A percentile compares a stretch with the other conserved stretches of the same genome.
Evolutionary conservation across 371 early-diverging fungal genomes (phyloP).

Genomic region (Apophysomyces sp.): DNA sequence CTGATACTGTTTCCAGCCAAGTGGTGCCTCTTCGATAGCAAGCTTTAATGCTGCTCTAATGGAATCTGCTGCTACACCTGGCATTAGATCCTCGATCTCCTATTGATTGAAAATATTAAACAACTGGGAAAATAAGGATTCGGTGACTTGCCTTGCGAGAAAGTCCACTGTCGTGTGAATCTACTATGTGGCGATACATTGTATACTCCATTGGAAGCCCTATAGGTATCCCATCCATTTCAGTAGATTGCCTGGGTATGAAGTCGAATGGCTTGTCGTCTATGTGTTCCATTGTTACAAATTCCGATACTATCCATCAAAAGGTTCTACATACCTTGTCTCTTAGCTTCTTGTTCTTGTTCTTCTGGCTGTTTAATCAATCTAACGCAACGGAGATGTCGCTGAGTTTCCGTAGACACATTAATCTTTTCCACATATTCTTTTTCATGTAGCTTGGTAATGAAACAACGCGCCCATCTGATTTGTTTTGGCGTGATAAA

Average conservation of each 20-base stretch:
- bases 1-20: neutral
- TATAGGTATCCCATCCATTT: neutral
- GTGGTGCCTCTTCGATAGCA: neutral
- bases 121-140: neutral
- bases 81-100: neutral
- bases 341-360: neutral
- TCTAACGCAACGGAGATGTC: neutral
- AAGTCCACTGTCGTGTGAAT: neutral
- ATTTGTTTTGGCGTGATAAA: conserved; percentile 8
- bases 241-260: no score
- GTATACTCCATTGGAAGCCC: neutral
- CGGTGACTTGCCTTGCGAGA: conserved; percentile 6
- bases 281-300: no score
- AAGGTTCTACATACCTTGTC: neutral
- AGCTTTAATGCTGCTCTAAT: neutral
- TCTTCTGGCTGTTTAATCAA: neutral
- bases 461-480: conserved; percentile 7
- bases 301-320: neutral
- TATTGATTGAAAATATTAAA: neutral
- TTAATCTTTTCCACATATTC: conserved; percentile 12
- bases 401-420: neutral
- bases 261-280: no score
- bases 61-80: neutral
- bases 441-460: conserved; percentile 2
- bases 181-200: neutral